Base-by-base conservation (phyloP, 2,329 filamentous ascomycete species). In the Aspergillus sclerotialis region DNA sequence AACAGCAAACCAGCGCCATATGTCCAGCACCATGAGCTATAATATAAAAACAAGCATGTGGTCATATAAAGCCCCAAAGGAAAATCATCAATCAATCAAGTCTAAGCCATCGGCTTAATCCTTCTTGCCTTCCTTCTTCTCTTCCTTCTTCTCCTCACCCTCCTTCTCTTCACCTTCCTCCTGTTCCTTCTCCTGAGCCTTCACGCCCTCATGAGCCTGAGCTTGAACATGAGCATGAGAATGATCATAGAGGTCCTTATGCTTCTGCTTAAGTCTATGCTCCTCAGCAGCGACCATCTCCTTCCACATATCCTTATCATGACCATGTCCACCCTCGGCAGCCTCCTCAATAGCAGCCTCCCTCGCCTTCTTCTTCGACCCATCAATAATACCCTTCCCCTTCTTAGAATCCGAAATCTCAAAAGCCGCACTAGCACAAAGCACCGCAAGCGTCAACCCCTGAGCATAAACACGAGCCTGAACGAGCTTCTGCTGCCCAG, bases 391-490 rank as follows among this genome's bases (percentile, higher is more conserved):
- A 8, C 56, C 60, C 53, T 75, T 75, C 31, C 86, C 86, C 55
- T 75, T 76, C 56, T 79, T 80, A 46, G 82, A 83, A 63, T 98
- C 92, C 35, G 68, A 69, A 27, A 80, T 74, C 76, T 95, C 89
- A 50, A 95, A 83, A 8, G 78, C 83, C 30, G 90, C 87, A 19
- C 80, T 84, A 37, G 85, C 78, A 55, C 94, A 75, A 37, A 95
- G 70, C 33, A 94, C 86, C 44, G 82, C 84, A 30, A 95, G 70
- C 4, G 89, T 94, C 50, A 94, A 68, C 5, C 84, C 87, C 69
- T 95, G 89, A 3, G 89, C 89, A 64, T 94, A 94, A 45, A 95
- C 83, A 75, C 89, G 82, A 15, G 88, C 89, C 72, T 95, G 89
- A 11, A 95, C 89, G 14, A 95, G 68, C 73, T 94, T 94, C 71